Evolutionary conservation across 371 early-diverging fungal genomes (phyloP).

Genomic region (Rhizopus stolonifer): DNA sequence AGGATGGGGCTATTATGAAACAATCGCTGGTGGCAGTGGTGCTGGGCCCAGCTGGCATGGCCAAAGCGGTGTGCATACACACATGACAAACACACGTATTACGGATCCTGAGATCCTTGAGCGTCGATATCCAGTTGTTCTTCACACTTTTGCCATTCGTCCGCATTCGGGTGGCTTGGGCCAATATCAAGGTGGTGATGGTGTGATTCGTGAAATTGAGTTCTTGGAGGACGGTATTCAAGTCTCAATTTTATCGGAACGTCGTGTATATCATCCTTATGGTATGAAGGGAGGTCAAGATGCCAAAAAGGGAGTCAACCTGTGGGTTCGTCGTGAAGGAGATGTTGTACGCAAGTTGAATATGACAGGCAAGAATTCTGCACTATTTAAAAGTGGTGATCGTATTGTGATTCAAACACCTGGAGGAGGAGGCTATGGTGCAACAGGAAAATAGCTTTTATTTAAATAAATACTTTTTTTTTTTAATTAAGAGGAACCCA

Average conservation of each 20-base stretch:
- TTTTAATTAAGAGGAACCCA: slow-evolving; percentile 64
- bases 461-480: not conserved
- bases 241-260: slow-evolving; percentile 90
- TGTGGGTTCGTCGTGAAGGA: slow-evolving; percentile 67
- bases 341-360: slow-evolving; percentile 52
- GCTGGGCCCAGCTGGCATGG: slow-evolving; percentile 93
- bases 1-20: slow-evolving; percentile 97
- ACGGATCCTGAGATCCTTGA: slow-evolving; percentile 97
- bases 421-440: slow-evolving; percentile 88
- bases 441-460: not conserved
- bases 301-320: slow-evolving; percentile 75
- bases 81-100: slow-evolving; percentile 97
- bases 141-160: slow-evolving; percentile 83
- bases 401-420: slow-evolving; percentile 84
- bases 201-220: slow-evolving; percentile 82
- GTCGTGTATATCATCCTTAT: slow-evolving; percentile 89
- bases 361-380: slow-evolving; percentile 88
- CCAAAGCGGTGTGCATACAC: slow-evolving; percentile 73
- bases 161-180: slow-evolving; percentile 84
- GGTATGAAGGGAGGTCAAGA: slow-evolving; percentile 85
- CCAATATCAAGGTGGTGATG: slow-evolving; percentile 81
- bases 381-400: slow-evolving; percentile 74
- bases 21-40: slow-evolving; percentile 83
- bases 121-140: slow-evolving; percentile 89
- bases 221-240: slow-evolving; percentile 72